Evolutionary conservation across 148 eudicot genomes (phyloP), one percentile per base, ranked within the genome.

Genomic region (Cornus suecica): DNA sequence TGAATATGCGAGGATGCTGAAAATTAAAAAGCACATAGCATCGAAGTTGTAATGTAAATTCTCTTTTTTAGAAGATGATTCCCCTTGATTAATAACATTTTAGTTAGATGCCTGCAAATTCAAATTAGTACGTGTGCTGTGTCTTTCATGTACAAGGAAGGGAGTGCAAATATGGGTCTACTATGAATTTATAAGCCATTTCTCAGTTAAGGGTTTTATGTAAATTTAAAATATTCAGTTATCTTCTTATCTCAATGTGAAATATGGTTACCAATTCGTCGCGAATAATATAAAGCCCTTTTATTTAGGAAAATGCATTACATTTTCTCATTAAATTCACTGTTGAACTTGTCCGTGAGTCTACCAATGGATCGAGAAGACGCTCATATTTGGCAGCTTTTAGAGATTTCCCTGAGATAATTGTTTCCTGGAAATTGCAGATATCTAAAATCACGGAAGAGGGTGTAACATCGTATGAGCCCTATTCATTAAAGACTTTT

Each of bases 391-490:
- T 41, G 56, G 65, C 15, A 7, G 28, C 18, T 20, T 37, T 31
- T 10, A 18, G 27, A 25, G 37, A 27, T 74, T 34, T 45, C 58
- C 28, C 77, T 42, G 27, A 45, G 5, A 66, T 6, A 10, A 18
- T 51, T 73, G 23, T 51, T 71, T 15, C 70, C 45, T 69, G 52
- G 34, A 42, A 76, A 76, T 68, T 68, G 78, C 89, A 93, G 96
- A 93, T 93, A 71, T 96, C 96, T 0, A 91, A 88, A 71, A 86
- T 93, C 78, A 93, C 96, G 0, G 98, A 91, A 84, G 92, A 88
- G 66, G 98, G 92, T 4, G 80, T 84, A 69, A 78, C 87, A 22
- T 78, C 87, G 27, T 93, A 92, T 48, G 86, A 85, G 69, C 94
- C 98, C 14, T 93, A 93, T 76, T 80, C 96, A 10, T 71, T 93